Conservation (phyloP, 2,329 filamentous ascomycete species). For the Cordyceps fumosorosea region DNA sequence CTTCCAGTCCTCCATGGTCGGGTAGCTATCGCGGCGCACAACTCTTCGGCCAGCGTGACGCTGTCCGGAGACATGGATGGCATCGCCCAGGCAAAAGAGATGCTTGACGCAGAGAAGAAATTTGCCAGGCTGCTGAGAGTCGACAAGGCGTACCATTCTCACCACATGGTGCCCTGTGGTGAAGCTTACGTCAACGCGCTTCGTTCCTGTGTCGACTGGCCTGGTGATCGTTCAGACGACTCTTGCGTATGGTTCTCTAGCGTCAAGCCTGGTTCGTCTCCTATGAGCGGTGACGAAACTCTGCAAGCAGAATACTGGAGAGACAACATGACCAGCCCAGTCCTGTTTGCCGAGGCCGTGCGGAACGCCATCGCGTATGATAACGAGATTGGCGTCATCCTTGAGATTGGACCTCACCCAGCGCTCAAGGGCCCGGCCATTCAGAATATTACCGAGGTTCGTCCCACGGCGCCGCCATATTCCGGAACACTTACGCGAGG, state of each 20-base stretch:
- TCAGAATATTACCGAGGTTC: slow-evolving; percentile 22
- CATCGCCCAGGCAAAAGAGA: neutral
- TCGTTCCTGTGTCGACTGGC: neutral
- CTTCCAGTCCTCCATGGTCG: slow-evolving; percentile 13
- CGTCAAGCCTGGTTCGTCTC: neutral
- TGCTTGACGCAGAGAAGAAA: neutral
- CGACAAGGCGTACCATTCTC: slow-evolving; percentile 11
- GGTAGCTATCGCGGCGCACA: slow-evolving; percentile 16
- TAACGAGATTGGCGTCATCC: neutral
- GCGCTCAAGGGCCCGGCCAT: slow-evolving; percentile 27
- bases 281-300: neutral
- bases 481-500: neutral
- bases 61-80: slow-evolving; percentile 11
- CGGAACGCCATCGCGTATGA: neutral
- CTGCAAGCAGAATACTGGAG: slow-evolving; percentile 12
- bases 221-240: neutral
- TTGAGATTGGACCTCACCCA: slow-evolving; percentile 20
- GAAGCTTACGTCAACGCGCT: neutral
- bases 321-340: slow-evolving; percentile 13
- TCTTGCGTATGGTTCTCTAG: neutral
- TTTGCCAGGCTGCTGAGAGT: slow-evolving; percentile 9
- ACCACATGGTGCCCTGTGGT: slow-evolving; percentile 6
- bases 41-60: slow-evolving; percentile 16
- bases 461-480: neutral
- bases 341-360: slow-evolving; percentile 11